These are phyloP conservation scores for Perkinsus chesapeaki DNA, from an alignment of 169 alveolate species.

Conservation along the genomic window DNA sequence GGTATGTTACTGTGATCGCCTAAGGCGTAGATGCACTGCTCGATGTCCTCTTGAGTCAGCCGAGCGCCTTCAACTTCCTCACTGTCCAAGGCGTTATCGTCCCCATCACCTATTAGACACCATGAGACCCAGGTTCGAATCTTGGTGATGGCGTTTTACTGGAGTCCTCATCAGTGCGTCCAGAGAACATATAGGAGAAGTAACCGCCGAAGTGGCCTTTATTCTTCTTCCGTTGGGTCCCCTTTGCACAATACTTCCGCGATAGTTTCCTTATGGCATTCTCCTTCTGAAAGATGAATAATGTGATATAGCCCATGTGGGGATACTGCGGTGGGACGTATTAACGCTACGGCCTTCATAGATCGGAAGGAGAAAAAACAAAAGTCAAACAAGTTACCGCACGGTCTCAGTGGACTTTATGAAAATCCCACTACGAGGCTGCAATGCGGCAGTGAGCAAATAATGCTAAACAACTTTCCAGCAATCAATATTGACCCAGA, in stretches of 20 bases:
- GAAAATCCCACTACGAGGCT: too few species aligned
- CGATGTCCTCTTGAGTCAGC: slow-evolving; percentile 72
- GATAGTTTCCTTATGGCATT: not conserved
- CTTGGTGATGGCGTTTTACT: not conserved
- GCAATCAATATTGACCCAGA: too few species aligned
- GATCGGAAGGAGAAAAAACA: too few species aligned
- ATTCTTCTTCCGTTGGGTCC: not conserved
- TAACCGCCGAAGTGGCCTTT: not conserved
- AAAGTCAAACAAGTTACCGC: too few species aligned
- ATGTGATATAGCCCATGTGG: too few species aligned
- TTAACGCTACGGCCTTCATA: too few species aligned
- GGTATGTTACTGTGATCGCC: slow-evolving; percentile 59
- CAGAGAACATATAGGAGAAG: not conserved
- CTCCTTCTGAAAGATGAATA: not conserved
- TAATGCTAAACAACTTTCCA: too few species aligned
- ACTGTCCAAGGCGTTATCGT: not conserved
- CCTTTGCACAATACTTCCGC: not conserved
- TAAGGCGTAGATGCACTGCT: slow-evolving; percentile 77
- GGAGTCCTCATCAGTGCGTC: not conserved
- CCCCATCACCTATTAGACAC: not conserved
- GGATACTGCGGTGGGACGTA: too few species aligned
- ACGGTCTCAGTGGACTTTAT: too few species aligned
- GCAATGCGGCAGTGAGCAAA: too few species aligned
- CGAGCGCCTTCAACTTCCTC: slow-evolving; percentile 8
- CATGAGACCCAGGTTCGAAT: not conserved